Evolutionary conservation across 148 eudicot species (phyloP), one percentile per base, ranked within the genome.

Genomic region (Salicornia ramosissima): DNA sequence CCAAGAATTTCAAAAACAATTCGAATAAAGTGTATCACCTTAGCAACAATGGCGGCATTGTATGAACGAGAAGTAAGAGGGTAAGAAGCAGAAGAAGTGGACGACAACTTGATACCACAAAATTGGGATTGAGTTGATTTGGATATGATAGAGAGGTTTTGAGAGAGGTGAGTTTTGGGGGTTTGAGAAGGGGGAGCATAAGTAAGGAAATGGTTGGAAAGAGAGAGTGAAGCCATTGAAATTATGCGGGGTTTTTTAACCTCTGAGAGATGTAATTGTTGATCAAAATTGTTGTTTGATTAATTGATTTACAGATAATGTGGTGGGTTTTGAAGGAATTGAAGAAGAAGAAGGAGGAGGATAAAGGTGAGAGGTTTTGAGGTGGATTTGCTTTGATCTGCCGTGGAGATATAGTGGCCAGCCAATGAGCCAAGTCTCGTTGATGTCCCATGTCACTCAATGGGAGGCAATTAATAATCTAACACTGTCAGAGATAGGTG

Each of bases 101-200:
- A 29, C 42, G 85, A 70, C 59, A 86, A 79, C 54, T 81, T 81
- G 49, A 81, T 79, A 10, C 96, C 92, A 78, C 70, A 65, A 53
- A 88, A 84, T 16, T 88, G 95, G 36, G 90, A 88, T 29, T 82
- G 81, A 19, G 94, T 69, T 64, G 89, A 77, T 71, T 81, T 86
- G 12, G 85, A 57, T 62, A 84, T 19, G 55, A 82, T 14, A 26
- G 85, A 65, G 52, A 76, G 78, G 65, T 67, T 71, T 4, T 74
- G 80, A 51, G 78, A 65, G 40, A 42, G 70, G 25, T 71, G 64
- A 53, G 80, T 0, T 80, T 75, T 86, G 0, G 84, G 83, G 65
- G 87, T 77, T 62, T 79, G 87, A 22, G 78, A 64, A 2, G 81
- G 72, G 11, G 83, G 78, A 21, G 79, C 63, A 69, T 81, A 80